Percentiles rank a stretch among this genome's conserved stretches.
These are phyloP conservation scores for Prunus dulcis DNA, from an alignment of 306 rosid genomes.

Conservation along the genomic window DNA sequence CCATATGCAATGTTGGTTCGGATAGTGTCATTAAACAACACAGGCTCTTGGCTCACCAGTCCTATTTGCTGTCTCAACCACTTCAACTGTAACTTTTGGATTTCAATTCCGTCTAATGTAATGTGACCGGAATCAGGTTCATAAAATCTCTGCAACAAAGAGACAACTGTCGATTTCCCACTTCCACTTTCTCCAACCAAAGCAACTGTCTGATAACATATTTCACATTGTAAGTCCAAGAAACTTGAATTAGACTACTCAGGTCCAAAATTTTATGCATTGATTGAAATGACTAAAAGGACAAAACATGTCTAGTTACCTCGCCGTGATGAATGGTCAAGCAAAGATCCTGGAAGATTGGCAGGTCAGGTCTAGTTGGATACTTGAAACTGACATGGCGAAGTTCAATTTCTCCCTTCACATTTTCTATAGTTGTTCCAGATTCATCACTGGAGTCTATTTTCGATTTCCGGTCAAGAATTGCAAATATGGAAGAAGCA, in stretches of 20 bases:
- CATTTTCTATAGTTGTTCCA: slow-evolving; percentile 30
- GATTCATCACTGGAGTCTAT: slow-evolving; percentile 36
- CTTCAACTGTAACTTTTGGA: slow-evolving; percentile 45
- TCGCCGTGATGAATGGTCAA: slow-evolving; percentile 43
- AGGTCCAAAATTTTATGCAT: neutral
- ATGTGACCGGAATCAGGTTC: slow-evolving; percentile 65
- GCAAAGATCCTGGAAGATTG: slow-evolving; percentile 38
- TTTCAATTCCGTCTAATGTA: slow-evolving; percentile 50
- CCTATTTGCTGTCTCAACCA: slow-evolving; percentile 76
- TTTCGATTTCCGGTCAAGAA: slow-evolving; percentile 36
- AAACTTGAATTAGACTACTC: neutral
- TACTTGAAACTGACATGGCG: slow-evolving; percentile 42
- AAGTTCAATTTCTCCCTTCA: slow-evolving; percentile 42
- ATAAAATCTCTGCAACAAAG: slow-evolving; percentile 60
- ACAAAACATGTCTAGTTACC: slow-evolving; percentile 18
- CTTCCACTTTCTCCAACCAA: slow-evolving; percentile 77
- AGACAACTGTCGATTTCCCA: slow-evolving; percentile 63
- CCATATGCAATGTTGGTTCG: slow-evolving; percentile 65
- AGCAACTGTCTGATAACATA: slow-evolving; percentile 49
- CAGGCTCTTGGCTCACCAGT: slow-evolving; percentile 64
- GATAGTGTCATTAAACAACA: slow-evolving; percentile 57
- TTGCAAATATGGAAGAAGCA: slow-evolving; percentile 35
- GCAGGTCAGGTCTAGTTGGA: slow-evolving; percentile 38
- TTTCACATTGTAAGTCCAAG: neutral
- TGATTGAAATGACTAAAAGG: neutral